phyloP scores from a whole-genome alignment of 2,329 filamentous ascomycete genomes.

The Metarhizium brunneum region DNA sequence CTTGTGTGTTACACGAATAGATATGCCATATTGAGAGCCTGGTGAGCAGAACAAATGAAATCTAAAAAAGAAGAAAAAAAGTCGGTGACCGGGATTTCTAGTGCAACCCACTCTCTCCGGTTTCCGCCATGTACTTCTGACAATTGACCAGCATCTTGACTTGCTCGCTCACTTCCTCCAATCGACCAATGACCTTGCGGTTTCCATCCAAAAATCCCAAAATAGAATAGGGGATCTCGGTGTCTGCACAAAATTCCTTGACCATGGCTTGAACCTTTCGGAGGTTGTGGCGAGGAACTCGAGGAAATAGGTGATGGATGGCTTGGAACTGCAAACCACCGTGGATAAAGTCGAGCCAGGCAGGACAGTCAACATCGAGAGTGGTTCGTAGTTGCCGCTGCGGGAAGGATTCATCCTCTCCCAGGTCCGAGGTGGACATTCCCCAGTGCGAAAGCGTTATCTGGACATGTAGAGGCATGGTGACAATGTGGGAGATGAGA shows the following conservation, averaged over 20 bases:
- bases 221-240: conserved; percentile 52
- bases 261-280: conserved; percentile 50
- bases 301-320: conserved; percentile 60
- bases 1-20: no score
- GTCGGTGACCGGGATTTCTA: not conserved
- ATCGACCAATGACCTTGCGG: conserved; percentile 34
- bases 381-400: conserved; percentile 63
- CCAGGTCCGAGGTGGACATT: conserved; percentile 58
- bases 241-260: conserved; percentile 54
- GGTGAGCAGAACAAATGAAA: not conserved
- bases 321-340: conserved; percentile 66
- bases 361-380: conserved; percentile 65
- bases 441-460: conserved; percentile 66
- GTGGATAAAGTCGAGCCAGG: conserved; percentile 64
- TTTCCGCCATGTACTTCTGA: conserved; percentile 39
- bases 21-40: not conserved
- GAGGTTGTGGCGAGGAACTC: conserved; percentile 60
- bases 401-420: conserved; percentile 55
- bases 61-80: not conserved
- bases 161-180: conserved; percentile 53
- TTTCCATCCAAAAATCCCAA: conserved; percentile 56
- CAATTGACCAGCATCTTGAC: conserved; percentile 51
- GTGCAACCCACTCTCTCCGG: conserved; percentile 32
- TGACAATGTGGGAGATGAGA: conserved; percentile 54
- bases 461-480: conserved; percentile 61